Conservation (phyloP, 1,284 basidiomycete genomes). For the Trichosporon sp. region DNA sequence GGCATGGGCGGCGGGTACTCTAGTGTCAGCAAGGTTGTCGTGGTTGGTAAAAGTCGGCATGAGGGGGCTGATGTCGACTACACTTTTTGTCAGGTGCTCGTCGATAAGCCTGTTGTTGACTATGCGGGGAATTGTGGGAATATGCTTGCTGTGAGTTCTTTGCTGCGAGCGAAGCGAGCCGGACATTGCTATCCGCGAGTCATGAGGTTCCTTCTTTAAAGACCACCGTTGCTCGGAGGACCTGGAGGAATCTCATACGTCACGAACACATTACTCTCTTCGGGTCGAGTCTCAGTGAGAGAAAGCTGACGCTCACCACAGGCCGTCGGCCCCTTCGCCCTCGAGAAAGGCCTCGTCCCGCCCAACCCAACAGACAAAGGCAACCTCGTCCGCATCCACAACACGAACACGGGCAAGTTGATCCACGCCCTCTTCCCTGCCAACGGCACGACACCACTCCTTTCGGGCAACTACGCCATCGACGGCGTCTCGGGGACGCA, state of each 20-base stretch:
- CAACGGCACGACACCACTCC: conserved; percentile 54
- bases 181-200: too few species aligned
- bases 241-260: too few species aligned
- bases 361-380: conserved; percentile 1
- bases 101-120: conserved; percentile 20
- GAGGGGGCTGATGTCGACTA: conserved; percentile 30
- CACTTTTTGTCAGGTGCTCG: conserved; percentile 26
- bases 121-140: conserved; percentile 36
- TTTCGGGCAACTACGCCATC: conserved; percentile 51
- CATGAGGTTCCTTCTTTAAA: too few species aligned
- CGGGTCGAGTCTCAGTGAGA: too few species aligned
- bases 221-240: too few species aligned
- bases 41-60: conserved; percentile 53
- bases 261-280: too few species aligned
- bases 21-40: conserved; percentile 71
- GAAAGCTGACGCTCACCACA: conserved; percentile 1
- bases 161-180: neutral
- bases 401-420: conserved; percentile 19
- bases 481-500: conserved; percentile 64
- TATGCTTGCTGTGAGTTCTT: conserved; percentile 22
- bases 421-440: conserved; percentile 14
- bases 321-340: conserved; percentile 34
- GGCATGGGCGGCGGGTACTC: conserved; percentile 68
- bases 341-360: conserved; percentile 20
- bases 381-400: conserved; percentile 16